phyloP scores from a whole-genome alignment of 2,329 filamentous ascomycete genomes.

The Lizonia empirigonia region DNA sequence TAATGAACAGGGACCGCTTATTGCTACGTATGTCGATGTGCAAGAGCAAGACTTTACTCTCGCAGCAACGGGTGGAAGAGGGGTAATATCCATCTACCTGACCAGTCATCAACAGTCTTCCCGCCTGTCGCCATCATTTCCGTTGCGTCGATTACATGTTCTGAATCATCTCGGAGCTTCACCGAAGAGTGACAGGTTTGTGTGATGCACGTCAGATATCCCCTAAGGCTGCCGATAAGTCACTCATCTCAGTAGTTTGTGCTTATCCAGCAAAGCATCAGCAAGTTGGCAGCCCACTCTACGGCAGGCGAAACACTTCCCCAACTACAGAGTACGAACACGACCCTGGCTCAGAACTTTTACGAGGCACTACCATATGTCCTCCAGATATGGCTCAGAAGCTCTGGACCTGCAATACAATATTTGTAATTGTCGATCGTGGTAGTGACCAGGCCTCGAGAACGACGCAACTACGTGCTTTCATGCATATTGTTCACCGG shows the following conservation, averaged over 20 bases:
- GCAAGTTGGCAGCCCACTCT: background rate
- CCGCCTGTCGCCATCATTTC: background rate
- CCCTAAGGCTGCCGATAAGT: background rate
- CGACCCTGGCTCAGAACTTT: too few relatives aligned
- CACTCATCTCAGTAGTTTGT: background rate
- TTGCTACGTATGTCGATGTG: background rate
- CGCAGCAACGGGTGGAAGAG: background rate
- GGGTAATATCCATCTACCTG: background rate
- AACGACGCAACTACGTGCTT: background rate
- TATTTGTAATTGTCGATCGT: background rate
- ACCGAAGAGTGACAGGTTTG: background rate
- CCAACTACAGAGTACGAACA: background rate
- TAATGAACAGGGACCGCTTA: background rate
- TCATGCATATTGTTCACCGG: background rate
- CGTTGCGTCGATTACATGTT: background rate
- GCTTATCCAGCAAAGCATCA: background rate
- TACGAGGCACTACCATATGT: background rate
- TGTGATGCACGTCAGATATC: background rate
- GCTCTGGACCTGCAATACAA: too few relatives aligned
- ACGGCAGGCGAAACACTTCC: background rate
- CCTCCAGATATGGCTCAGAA: too few relatives aligned
- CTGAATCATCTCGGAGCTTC: background rate
- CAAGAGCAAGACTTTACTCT: background rate
- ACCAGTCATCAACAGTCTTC: background rate
- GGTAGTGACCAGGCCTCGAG: background rate